Evolutionary conservation across 1,284 basidiomycete species (phyloP).

Genomic region (Pascua sp.): DNA sequence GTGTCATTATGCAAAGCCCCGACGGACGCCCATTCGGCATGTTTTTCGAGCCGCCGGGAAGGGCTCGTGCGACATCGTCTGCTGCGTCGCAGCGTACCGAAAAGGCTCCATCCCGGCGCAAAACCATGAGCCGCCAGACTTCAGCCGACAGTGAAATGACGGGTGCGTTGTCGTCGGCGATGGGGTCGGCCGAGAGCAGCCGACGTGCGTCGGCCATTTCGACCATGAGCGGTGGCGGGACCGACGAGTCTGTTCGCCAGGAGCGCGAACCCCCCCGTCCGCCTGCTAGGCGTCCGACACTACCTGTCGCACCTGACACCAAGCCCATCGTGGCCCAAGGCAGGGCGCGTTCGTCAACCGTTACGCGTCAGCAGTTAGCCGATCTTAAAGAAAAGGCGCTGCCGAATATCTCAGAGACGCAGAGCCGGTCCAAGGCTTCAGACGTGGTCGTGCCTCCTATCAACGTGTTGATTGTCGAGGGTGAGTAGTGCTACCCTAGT

Average conservation of each 20-base stretch:
- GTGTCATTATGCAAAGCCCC: slow-evolving; percentile 84
- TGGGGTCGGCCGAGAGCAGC: slow-evolving; percentile 18
- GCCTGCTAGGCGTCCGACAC: slow-evolving; percentile 23
- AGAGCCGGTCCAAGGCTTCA: background rate
- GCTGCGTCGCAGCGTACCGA: background rate
- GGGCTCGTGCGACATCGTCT: slow-evolving; percentile 8
- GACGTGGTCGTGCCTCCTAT: slow-evolving; percentile 80
- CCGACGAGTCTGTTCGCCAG: slow-evolving; percentile 8
- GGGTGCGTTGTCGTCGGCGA: slow-evolving; percentile 9
- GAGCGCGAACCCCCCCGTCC: background rate
- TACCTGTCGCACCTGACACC: slow-evolving; percentile 23
- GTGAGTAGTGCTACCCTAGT: slow-evolving; percentile 52
- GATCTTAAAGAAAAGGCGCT: background rate
- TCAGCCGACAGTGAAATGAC: slow-evolving; percentile 18
- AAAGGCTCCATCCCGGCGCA: slow-evolving; percentile 3
- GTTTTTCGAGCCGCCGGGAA: slow-evolving; percentile 75
- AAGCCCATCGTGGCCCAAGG: slow-evolving; percentile 36
- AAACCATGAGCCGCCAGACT: slow-evolving; percentile 19
- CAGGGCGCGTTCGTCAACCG: slow-evolving; percentile 24
- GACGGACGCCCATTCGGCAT: slow-evolving; percentile 91
- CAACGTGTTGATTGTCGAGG: slow-evolving; percentile 92
- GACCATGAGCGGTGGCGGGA: slow-evolving; percentile 4
- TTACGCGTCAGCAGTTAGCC: slow-evolving; percentile 5
- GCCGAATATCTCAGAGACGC: slow-evolving; percentile 3
- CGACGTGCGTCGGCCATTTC: slow-evolving; percentile 29